Base-by-base conservation (phyloP, 306 rosid species). In the Styphnolobium japonicum region DNA sequence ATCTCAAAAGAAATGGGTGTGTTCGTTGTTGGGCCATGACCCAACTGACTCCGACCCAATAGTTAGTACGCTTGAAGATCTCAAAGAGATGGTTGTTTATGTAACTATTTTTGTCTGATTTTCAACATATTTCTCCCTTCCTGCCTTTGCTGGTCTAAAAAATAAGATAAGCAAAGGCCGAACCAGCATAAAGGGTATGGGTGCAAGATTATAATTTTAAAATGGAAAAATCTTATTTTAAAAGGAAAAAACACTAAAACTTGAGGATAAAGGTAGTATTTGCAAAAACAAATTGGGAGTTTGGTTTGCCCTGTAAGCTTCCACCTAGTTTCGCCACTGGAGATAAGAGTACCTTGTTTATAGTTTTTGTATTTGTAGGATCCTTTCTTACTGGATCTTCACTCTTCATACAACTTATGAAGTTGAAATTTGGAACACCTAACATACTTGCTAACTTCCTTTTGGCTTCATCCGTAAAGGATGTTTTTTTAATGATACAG, bases 1-100 rank as follows among this genome's bases (percentile, higher is more conserved):
- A 85, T 85, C 88, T 85, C 53, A n/a, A 85, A 85, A 77, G 88
- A 85, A 56, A 85, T 85, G 19, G 88, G 88, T 4, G 63, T 85
- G 18, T 66, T 64, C 16, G 68, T 85, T 34, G 85, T 81, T 48
- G 88, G 88, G 63, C 58, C 85, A 46, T 67, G 88, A n/a, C n/a
- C n/a, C n/a, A n/a, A n/a, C n/a, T n/a, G n/a, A n/a, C n/a, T n/a
- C n/a, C n/a, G n/a, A n/a, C n/a, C n/a, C n/a, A n/a, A n/a, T n/a
- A n/a, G n/a, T n/a, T n/a, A n/a, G n/a, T n/a, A n/a, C n/a, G n/a
- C n/a, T n/a, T n/a, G n/a, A n/a, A n/a, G n/a, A n/a, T n/a, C n/a
- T n/a, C n/a, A n/a, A n/a, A n/a, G n/a, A n/a, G n/a, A n/a, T n/a
- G n/a, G n/a, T n/a, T n/a, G 12, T 12, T 46, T 46, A 46, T 46